Evolutionary conservation across 768 basidiomycete genomes (phyloP).

Genomic region (Lentinus tigrinus): DNA sequence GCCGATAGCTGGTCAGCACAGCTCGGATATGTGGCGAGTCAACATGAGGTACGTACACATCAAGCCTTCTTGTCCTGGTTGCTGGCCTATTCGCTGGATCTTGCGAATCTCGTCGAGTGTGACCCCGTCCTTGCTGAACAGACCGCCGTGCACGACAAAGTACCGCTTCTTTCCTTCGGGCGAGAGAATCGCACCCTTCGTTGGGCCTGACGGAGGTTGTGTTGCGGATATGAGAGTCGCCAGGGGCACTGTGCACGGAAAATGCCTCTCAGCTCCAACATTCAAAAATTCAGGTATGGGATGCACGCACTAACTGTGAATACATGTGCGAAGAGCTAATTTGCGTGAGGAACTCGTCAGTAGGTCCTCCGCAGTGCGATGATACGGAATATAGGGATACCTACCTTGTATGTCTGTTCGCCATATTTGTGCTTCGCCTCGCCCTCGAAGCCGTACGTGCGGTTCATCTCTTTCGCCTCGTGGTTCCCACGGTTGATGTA

Average conservation of each 20-base stretch:
- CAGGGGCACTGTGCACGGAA: slow-evolving; percentile 66
- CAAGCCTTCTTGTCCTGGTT: slow-evolving; percentile 92
- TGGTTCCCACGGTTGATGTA: slow-evolving; percentile 97
- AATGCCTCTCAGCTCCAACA: background rate
- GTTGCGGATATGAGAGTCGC: slow-evolving; percentile 83
- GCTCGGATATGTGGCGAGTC: background rate
- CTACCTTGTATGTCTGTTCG: slow-evolving; percentile 89
- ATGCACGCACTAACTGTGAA: slow-evolving; percentile 77
- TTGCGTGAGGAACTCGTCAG: background rate
- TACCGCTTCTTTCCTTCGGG: slow-evolving; percentile 82
- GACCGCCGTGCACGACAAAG: slow-evolving; percentile 94
- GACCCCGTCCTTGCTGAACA: slow-evolving; percentile 95
- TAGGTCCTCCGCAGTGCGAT: background rate
- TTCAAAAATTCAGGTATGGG: background rate
- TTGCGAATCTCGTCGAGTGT: slow-evolving; percentile 90
- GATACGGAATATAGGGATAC: background rate
- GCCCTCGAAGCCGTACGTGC: slow-evolving; percentile 90
- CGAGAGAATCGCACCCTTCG: slow-evolving; percentile 65
- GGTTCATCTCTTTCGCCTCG: slow-evolving; percentile 96
- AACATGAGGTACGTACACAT: slow-evolving; percentile 68
- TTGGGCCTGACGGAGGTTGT: slow-evolving; percentile 44
- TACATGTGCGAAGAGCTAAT: slow-evolving; percentile 92
- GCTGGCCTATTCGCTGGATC: slow-evolving; percentile 81
- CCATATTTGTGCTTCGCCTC: slow-evolving; percentile 97
- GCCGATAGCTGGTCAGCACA: slow-evolving; percentile 24